These are phyloP conservation scores for Melampsora occidentalis DNA, from an alignment of 1,284 basidiomycete genomes.

Conservation along the genomic window DNA sequence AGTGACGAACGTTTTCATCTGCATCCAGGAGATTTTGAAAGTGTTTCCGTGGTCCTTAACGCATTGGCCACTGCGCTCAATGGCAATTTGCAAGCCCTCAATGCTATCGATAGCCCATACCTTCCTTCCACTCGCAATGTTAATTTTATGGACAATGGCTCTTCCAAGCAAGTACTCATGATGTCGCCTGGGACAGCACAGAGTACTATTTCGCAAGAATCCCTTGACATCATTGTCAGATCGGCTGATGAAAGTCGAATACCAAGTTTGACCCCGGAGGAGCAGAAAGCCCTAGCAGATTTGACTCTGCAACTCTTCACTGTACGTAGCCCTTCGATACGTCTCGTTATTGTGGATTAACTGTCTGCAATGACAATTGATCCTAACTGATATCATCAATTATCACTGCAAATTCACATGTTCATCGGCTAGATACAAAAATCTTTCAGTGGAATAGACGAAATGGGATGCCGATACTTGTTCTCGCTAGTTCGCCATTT, in stretches of 20 bases:
- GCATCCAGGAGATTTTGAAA: too few relatives aligned
- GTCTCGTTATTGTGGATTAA: neutral
- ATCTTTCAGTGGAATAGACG: conserved; percentile 22
- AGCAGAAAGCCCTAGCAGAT: conserved; percentile 5
- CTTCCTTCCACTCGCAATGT: neutral
- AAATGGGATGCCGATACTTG: conserved; percentile 34
- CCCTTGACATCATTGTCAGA: conserved; percentile 13
- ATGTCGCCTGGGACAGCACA: neutral
- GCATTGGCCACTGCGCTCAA: conserved; percentile 22
- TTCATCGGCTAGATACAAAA: neutral
- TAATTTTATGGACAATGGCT: neutral
- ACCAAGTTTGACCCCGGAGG: conserved; percentile 20
- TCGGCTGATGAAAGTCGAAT: conserved; percentile 6
- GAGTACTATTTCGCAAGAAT: conserved; percentile 13
- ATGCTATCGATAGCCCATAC: neutral
- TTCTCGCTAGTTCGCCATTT: conserved; percentile 24
- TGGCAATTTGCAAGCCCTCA: conserved; percentile 8
- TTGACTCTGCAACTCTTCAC: conserved; percentile 17
- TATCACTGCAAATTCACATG: too few relatives aligned
- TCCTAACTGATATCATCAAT: conserved; percentile 17
- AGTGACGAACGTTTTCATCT: too few relatives aligned
- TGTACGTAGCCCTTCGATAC: conserved; percentile 4
- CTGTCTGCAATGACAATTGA: neutral
- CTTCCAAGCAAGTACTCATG: neutral
- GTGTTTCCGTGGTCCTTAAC: neutral